phyloP scores from a whole-genome alignment of 1,284 basidiomycete genomes.

The Leccinum solheimii region DNA sequence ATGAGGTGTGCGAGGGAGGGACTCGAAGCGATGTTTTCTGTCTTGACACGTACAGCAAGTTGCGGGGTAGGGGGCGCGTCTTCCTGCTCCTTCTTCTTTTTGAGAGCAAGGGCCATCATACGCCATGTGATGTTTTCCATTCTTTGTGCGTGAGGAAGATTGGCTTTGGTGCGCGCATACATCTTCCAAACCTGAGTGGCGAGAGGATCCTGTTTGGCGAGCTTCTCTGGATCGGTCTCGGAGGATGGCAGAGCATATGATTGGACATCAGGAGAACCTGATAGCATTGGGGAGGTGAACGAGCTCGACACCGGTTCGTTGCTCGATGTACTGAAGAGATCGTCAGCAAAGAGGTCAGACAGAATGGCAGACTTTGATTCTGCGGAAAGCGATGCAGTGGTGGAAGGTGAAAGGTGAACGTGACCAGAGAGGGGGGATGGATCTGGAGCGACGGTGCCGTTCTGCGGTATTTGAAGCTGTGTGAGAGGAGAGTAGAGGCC shows the following conservation, averaged over 20 bases:
- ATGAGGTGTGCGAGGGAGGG: slow-evolving; percentile 12
- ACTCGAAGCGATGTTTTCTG: slow-evolving; percentile 24
- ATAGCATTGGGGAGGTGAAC: slow-evolving; percentile 61
- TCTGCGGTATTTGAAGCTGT: slow-evolving; percentile 37
- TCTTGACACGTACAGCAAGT: slow-evolving; percentile 27
- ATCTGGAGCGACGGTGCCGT: slow-evolving; percentile 35
- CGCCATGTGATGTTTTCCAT: slow-evolving; percentile 99
- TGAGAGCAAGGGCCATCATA: slow-evolving; percentile 94
- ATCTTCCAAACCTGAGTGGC: slow-evolving; percentile 98
- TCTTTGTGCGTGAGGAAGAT: slow-evolving; percentile 86
- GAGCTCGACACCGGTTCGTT: slow-evolving; percentile 46
- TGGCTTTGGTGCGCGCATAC: slow-evolving; percentile 87
- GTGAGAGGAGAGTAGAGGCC: slow-evolving; percentile 34
- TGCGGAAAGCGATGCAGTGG: slow-evolving; percentile 40
- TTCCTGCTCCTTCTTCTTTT: slow-evolving; percentile 82
- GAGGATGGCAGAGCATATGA: slow-evolving; percentile 36
- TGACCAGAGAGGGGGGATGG: slow-evolving; percentile 35
- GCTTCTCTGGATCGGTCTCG: slow-evolving; percentile 59
- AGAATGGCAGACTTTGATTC: slow-evolving; percentile 61
- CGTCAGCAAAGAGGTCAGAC: slow-evolving; percentile 71
- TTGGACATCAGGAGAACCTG: slow-evolving; percentile 68
- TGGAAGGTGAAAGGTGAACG: slow-evolving; percentile 42
- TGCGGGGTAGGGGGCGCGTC: slow-evolving; percentile 31
- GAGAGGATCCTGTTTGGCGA: slow-evolving; percentile 83
- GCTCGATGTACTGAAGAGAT: slow-evolving; percentile 51